Evolutionary conservation across 2,329 filamentous ascomycete genomes (phyloP).

Genomic region (Fusarium buxicola): DNA sequence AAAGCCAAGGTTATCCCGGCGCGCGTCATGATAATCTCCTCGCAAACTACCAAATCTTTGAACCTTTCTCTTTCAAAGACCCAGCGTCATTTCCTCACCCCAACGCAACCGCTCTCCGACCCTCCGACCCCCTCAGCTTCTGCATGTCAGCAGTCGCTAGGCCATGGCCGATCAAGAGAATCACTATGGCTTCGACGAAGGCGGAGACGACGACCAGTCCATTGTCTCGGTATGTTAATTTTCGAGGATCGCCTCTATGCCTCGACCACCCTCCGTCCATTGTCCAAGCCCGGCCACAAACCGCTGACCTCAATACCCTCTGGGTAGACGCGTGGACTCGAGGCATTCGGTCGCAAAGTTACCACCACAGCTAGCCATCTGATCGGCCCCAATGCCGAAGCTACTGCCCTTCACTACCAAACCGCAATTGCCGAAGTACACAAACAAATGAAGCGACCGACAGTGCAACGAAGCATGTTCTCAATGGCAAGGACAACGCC

Average conservation of each 20-base stretch:
- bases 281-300: slow-evolving; percentile 31
- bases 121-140: slow-evolving; percentile 36
- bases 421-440: slow-evolving; percentile 90
- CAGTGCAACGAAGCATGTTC: slow-evolving; percentile 89
- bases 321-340: slow-evolving; percentile 82
- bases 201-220: slow-evolving; percentile 61
- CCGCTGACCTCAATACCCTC: slow-evolving; percentile 37
- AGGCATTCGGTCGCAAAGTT: slow-evolving; percentile 94
- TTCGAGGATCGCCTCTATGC: slow-evolving; percentile 23
- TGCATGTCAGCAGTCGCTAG: slow-evolving; percentile 44
- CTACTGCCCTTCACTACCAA: slow-evolving; percentile 77
- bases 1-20: slow-evolving; percentile 44
- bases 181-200: slow-evolving; percentile 60
- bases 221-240: slow-evolving; percentile 55
- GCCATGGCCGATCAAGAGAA: slow-evolving; percentile 58
- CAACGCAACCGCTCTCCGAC: slow-evolving; percentile 34
- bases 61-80: slow-evolving; percentile 27
- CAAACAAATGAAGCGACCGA: slow-evolving; percentile 85
- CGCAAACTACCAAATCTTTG: slow-evolving; percentile 42
- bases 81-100: slow-evolving; percentile 21
- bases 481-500: slow-evolving; percentile 90
- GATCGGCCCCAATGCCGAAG: slow-evolving; percentile 73
- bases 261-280: slow-evolving; percentile 13
- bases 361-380: slow-evolving; percentile 92
- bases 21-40: slow-evolving; percentile 47